A percentile compares a stretch with the other conserved stretches of the same genome.
Conservation (phyloP, 441 rosid species). For the Jatropha multifida region DNA sequence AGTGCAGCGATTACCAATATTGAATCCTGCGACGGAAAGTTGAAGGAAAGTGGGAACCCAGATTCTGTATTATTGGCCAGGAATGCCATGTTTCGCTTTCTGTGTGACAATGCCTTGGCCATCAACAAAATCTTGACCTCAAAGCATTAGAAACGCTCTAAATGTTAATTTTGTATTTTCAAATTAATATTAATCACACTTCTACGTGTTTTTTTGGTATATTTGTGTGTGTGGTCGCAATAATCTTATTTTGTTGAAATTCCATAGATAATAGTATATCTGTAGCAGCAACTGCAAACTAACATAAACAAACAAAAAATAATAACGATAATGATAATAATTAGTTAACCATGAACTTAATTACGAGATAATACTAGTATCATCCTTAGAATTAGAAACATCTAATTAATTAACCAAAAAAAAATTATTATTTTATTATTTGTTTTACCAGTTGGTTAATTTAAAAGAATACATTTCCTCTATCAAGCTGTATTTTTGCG, state of each 20-base stretch:
- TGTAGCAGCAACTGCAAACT: too few species aligned
- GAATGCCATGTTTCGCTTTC: conserved; percentile 23
- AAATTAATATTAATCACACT: too few species aligned
- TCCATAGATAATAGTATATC: too few species aligned
- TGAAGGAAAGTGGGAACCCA: neutral
- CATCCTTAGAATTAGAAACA: too few species aligned
- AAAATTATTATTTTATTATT: neutral
- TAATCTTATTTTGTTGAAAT: too few species aligned
- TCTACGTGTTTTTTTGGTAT: too few species aligned
- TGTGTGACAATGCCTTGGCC: conserved; percentile 26
- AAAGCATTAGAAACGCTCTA: neutral
- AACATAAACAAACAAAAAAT: too few species aligned
- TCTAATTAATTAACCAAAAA: neutral
- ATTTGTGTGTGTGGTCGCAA: too few species aligned
- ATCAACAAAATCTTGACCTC: conserved; percentile 4
- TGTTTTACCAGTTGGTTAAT: neutral
- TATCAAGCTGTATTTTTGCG: neutral
- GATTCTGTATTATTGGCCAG: neutral
- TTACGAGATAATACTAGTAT: too few species aligned
- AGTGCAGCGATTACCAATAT: conserved; percentile 19
- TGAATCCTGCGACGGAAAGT: conserved; percentile 21
- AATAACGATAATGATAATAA: too few species aligned
- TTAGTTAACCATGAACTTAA: too few species aligned
- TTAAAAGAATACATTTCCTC: neutral
- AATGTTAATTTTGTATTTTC: too few species aligned